Percentiles rank a stretch among this genome's conserved stretches.
Evolutionary conservation across 2,329 filamentous ascomycete genomes (phyloP).

Genomic region (Cordyceps tenuipes): DNA sequence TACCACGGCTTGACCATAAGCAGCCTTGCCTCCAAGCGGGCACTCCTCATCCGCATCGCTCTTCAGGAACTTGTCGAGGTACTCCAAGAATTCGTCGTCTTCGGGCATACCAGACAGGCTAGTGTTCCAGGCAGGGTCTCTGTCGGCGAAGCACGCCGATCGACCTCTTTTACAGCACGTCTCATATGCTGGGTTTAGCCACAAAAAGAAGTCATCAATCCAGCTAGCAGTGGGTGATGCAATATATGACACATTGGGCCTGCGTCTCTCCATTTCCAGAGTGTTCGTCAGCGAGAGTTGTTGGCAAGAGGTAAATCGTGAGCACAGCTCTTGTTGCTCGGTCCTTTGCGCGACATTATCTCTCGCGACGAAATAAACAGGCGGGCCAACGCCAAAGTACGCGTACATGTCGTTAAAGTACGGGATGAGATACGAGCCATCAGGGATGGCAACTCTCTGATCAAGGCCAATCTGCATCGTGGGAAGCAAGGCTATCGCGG

Average conservation of each 20-base stretch:
- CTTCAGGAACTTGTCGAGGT: conserved; percentile 73
- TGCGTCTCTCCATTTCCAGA: conserved; percentile 88
- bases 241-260: conserved; percentile 80
- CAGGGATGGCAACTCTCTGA: conserved; percentile 88
- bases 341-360: conserved; percentile 67
- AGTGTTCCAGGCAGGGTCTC: conserved; percentile 79
- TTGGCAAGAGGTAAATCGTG: conserved; percentile 83
- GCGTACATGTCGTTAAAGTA: conserved; percentile 95
- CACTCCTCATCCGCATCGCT: conserved; percentile 77
- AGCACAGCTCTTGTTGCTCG: conserved; percentile 81
- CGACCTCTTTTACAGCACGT: conserved; percentile 63
- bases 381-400: conserved; percentile 85
- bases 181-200: conserved; percentile 80
- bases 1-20: conserved; percentile 78
- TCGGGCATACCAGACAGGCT: conserved; percentile 88
- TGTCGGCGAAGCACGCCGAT: conserved; percentile 68
- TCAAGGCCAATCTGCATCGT: conserved; percentile 81
- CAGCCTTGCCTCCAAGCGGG: conserved; percentile 78
- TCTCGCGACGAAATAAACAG: conserved; percentile 90
- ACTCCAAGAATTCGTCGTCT: conserved; percentile 80
- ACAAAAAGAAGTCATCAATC: conserved; percentile 94
- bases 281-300: conserved; percentile 78
- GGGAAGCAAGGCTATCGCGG: conserved; percentile 75
- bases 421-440: conserved; percentile 86
- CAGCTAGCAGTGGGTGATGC: conserved; percentile 84